Base-by-base conservation (phyloP, 495 filamentous ascomycete species). In the Penicillium chermesinum region DNA sequence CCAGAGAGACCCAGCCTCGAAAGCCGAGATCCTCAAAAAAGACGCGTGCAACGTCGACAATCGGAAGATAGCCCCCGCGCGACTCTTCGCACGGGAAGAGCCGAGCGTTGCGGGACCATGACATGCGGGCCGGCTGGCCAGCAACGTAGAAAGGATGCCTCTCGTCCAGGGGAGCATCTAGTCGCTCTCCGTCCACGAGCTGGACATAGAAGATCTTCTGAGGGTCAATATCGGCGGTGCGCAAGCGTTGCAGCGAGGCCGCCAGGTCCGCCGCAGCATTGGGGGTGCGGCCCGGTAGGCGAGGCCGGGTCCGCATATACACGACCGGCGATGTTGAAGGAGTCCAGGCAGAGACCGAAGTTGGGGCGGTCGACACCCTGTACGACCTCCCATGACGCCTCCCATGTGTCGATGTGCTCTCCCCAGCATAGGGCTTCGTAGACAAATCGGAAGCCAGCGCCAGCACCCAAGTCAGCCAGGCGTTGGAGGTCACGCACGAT, bases 371-470 rank as follows among this genome's bases (percentile, higher is more conserved):
- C 65, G 33, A 89, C 85, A 14, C 59, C 63, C 41, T 71, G 57
- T 0, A 88, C 81, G n/a, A 90, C 64, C 19, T 83, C 75, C 81
- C 83, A 93, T 46, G 75, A 79, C 25, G 68, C 66, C 58, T 91
- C 85, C 88, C 87, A 90, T 59, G 75, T 82, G 59, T 89, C 74
- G 50, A 84, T 66, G 53, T 82, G 78, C 10, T 85, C 88, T 21
- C 81, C 85, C 84, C 85, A 93, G 57, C 78, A 81, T 10, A 91
- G 75, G 43, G 77, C 77, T 64, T 93, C 87, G 61, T 91, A 91
- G 16, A 86, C 85, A 56, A 89, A 86, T 2, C 80, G 77, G 49
- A 93, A 75, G 3, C 60, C 60, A 13, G 54, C 57, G 2, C 52
- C 57, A n/a, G 60, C 60, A 2, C 84, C 86, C 43, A 88, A 54